Percentiles rank a stretch among this genome's conserved stretches.
Conservation (phyloP, 1,284 basidiomycete species). For the Pisolithus thermaeus region DNA sequence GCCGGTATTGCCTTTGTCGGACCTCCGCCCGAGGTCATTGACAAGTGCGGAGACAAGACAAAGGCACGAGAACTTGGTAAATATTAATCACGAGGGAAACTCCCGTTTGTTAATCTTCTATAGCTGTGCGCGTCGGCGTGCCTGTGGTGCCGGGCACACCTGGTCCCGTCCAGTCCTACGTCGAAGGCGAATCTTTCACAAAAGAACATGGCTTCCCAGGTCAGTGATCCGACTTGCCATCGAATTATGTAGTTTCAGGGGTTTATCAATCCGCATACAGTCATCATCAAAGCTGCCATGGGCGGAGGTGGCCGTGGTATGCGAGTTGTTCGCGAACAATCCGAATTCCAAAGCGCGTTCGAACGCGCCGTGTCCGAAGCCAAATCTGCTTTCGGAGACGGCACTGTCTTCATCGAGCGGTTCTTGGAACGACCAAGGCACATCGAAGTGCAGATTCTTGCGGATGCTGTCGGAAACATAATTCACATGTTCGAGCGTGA, state of each 20-base stretch:
- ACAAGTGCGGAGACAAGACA: conserved; percentile 97
- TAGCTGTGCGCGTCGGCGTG: conserved; percentile 83
- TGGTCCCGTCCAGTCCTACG: conserved; percentile 82
- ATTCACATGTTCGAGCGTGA: conserved; percentile 98
- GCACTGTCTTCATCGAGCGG: conserved; percentile 97
- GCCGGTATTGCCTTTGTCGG: conserved; percentile 98
- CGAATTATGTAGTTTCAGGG: background rate
- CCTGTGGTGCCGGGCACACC: conserved; percentile 98
- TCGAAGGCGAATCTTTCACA: conserved; percentile 85
- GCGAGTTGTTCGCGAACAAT: conserved; percentile 93
- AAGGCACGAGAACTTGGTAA: conserved; percentile 87
- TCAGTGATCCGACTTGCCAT: conserved; percentile 26
- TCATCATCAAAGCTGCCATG: conserved; percentile 98
- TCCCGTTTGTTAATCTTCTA: background rate
- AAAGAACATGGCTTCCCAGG: conserved; percentile 95
- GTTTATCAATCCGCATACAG: conserved; percentile 30
- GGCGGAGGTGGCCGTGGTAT: conserved; percentile 98
- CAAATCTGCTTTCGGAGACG: conserved; percentile 94
- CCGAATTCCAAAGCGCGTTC: conserved; percentile 87
- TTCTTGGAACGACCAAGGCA: conserved; percentile 96
- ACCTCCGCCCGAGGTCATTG: conserved; percentile 94
- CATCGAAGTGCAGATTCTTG: conserved; percentile 95
- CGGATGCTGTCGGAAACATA: conserved; percentile 87
- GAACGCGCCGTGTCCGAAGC: conserved; percentile 94
- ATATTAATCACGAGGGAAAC: conserved; percentile 7